Base-by-base conservation (phyloP, 352 stramenopile species). In the Phytophthora niederhauseri region DNA sequence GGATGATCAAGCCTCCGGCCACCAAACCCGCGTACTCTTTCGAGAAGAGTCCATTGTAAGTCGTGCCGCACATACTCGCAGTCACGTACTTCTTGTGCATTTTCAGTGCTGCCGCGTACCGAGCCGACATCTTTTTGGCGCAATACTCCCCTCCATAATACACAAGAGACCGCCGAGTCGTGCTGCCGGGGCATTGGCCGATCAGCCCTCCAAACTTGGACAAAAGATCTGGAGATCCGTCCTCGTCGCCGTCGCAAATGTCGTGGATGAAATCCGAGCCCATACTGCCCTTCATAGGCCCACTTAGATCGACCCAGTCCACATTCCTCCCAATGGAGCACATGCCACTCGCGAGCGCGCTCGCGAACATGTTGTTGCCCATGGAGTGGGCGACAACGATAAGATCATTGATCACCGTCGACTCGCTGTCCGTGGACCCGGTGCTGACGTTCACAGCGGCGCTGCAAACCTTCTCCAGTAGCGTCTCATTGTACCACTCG, bases 301-400 rank as follows among this genome's bases (percentile, higher is more conserved):
- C 72, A 22, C 64, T 73, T n/a, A 81, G 53, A 3, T 55, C 55
- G 31, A 85, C 62, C 68, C 75, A 82, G n/a, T 59, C 57, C 12
- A 69, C 64, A 20, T 58, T 69, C 0, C 30, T n/a, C 3, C 46
- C 75, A 4, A 82, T 66, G n/a, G 62, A 66, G 46, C 75, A 88
- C 55, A 73, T 73, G 7, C 58, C 68, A 9, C 52, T 72, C 19
- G 71, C 75, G 2, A 84, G 46, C 1, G 80, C 80, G 11, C 71
- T 62, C 1, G 53, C 77, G 2, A 83, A 31, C 68, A 84, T 77
- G 43, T 52, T 52, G 46, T 52, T 30, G 11, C 46, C 46, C 46
- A 85, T 84, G 12, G 80, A 88, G 51, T 85, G 75, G 1, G 68
- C 66, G 9, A 88, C 57, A 31, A 87, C 57, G 56, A 84, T 83